phyloP scores from a whole-genome alignment of 257 asterid species.

The Verbascum thapsus region DNA sequence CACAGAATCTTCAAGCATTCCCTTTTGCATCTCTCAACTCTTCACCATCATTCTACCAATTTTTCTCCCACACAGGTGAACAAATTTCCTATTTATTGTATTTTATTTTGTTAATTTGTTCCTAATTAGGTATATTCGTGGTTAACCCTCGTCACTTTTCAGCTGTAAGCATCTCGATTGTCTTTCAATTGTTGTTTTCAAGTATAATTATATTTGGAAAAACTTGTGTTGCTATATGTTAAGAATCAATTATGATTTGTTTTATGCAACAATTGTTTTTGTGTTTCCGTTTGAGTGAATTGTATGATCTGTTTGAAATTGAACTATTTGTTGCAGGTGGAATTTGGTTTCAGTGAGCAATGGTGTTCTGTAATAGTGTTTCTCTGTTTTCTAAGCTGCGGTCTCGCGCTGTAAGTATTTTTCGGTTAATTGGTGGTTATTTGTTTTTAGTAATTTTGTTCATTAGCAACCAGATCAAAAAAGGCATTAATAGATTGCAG shows the following conservation, averaged over 20 bases:
- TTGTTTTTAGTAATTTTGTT: too few relatives aligned
- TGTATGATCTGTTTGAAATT: conserved; percentile 1
- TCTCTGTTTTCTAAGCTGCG: too few relatives aligned
- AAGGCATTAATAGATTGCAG: too few relatives aligned
- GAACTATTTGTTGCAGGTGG: conserved; percentile 28
- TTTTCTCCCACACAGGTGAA: background rate
- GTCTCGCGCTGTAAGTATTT: too few relatives aligned
- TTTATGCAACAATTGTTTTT: background rate
- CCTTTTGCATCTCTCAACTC: conserved; percentile 21
- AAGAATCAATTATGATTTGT: background rate
- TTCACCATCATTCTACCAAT: conserved; percentile 13
- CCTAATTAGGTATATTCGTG: background rate
- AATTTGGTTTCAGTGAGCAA: background rate
- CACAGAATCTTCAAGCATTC: conserved; percentile 22
- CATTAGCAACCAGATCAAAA: too few relatives aligned
- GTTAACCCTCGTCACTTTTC: background rate
- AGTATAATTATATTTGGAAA: background rate
- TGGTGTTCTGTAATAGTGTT: too few relatives aligned
- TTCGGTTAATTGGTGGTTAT: too few relatives aligned
- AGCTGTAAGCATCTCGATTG: conserved; percentile 9
- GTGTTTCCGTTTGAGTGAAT: background rate
- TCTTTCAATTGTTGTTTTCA: background rate
- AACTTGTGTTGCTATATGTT: conserved; percentile 4
- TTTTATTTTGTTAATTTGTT: conserved; percentile 9
- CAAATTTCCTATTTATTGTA: background rate